Conservation (phyloP, 257 asterid genomes). For the Agastache rugosa region DNA sequence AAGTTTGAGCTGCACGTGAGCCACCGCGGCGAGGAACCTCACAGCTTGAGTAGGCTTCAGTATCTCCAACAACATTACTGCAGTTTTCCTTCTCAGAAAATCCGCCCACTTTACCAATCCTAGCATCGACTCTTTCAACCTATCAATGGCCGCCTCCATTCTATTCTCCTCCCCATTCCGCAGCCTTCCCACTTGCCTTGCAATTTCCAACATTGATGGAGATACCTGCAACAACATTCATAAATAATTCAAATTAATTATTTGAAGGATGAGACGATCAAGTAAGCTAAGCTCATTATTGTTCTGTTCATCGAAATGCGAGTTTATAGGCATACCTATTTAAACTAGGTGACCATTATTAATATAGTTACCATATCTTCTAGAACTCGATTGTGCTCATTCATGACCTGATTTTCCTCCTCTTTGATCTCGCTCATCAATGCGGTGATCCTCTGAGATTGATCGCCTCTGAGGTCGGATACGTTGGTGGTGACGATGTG, state of each 20-base stretch:
- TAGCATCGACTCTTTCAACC: slow-evolving; percentile 38
- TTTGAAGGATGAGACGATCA: too few species aligned
- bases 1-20: slow-evolving; percentile 36
- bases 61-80: slow-evolving; percentile 36
- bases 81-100: slow-evolving; percentile 39
- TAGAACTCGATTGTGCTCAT: slow-evolving; percentile 42
- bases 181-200: neutral
- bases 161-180: slow-evolving; percentile 28
- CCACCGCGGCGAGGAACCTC: slow-evolving; percentile 45
- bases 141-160: slow-evolving; percentile 29
- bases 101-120: slow-evolving; percentile 47
- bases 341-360: too few species aligned
- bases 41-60: slow-evolving; percentile 38
- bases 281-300: too few species aligned
- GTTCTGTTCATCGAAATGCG: too few species aligned
- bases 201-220: slow-evolving; percentile 29
- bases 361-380: slow-evolving; percentile 30
- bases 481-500: slow-evolving; percentile 32
- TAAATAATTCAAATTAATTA: neutral
- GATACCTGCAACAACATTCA: slow-evolving; percentile 26
- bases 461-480: slow-evolving; percentile 41
- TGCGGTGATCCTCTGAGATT: slow-evolving; percentile 31
- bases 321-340: too few species aligned
- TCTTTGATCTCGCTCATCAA: slow-evolving; percentile 33
- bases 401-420: slow-evolving; percentile 32